phyloP scores from a whole-genome alignment of 148 eudicot species.

The Rhododendron ovatum region DNA sequence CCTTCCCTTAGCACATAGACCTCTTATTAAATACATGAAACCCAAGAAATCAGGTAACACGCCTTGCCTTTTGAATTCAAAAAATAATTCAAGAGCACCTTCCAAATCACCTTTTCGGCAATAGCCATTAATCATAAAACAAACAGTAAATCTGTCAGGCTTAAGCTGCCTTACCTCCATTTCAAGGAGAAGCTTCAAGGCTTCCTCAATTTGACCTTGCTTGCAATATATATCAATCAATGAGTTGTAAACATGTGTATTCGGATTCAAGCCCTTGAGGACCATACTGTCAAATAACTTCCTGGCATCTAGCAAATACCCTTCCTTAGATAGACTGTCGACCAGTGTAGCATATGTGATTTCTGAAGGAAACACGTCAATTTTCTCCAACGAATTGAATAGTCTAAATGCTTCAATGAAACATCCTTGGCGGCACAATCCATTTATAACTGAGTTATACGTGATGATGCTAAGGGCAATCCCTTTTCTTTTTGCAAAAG shows the following conservation, averaged over 20 bases:
- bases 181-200: conserved; percentile 50
- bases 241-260: conserved; percentile 62
- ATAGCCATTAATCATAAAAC: conserved; percentile 60
- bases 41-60: conserved; percentile 76
- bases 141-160: conserved; percentile 80
- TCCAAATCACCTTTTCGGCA: conserved; percentile 74
- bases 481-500: conserved; percentile 52
- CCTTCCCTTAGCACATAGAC: conserved; percentile 79
- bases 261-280: conserved; percentile 44
- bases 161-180: conserved; percentile 40
- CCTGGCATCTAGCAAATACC: conserved; percentile 65
- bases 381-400: conserved; percentile 73
- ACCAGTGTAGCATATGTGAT: conserved; percentile 77
- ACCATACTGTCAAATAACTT: conserved; percentile 69
- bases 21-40: conserved; percentile 62
- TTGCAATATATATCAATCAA: conserved; percentile 73
- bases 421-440: conserved; percentile 77
- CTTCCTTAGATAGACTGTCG: conserved; percentile 65
- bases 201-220: conserved; percentile 57
- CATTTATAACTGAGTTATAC: conserved; percentile 73
- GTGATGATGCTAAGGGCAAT: conserved; percentile 54
- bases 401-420: conserved; percentile 87
- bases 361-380: conserved; percentile 53
- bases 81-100: conserved; percentile 58
- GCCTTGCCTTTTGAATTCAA: conserved; percentile 43